phyloP scores from a whole-genome alignment of 768 basidiomycete species.

The Pulveroboletus sp. region DNA sequence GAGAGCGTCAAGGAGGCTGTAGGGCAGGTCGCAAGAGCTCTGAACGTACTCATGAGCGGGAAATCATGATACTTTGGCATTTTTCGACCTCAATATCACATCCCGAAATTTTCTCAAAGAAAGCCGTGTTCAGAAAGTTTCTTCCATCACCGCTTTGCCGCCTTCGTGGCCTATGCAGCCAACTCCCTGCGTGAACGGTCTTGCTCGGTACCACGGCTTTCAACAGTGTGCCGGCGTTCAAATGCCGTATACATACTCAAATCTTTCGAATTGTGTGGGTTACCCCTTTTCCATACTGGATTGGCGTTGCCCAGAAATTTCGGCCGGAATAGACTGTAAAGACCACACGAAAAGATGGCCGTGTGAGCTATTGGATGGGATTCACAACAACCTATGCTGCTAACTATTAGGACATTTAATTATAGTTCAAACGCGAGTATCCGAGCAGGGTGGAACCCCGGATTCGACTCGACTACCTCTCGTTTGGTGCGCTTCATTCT shows the following conservation, averaged over 20 bases:
- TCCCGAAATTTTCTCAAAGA: background rate
- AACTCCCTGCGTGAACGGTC: background rate
- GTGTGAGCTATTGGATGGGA: background rate
- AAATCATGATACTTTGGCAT: conserved; percentile 2
- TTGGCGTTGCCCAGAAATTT: no score
- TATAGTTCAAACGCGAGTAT: background rate
- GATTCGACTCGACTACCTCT: no score
- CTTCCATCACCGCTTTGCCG: no score
- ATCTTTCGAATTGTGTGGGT: no score
- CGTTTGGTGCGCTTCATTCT: no score
- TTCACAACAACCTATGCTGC: background rate
- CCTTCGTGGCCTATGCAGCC: background rate
- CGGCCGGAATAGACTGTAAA: no score
- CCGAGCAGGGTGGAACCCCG: no score
- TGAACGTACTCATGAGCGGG: conserved; percentile 54
- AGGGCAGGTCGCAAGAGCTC: conserved; percentile 57
- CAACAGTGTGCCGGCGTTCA: no score
- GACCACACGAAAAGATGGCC: background rate
- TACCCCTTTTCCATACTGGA: no score
- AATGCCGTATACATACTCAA: no score
- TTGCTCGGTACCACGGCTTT: no score
- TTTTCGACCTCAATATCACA: background rate
- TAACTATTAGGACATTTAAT: background rate
- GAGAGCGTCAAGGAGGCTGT: conserved; percentile 56
- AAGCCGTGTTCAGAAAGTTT: no score